Conservation (phyloP, 345 rosid species). For the Laguncularia racemosa region DNA sequence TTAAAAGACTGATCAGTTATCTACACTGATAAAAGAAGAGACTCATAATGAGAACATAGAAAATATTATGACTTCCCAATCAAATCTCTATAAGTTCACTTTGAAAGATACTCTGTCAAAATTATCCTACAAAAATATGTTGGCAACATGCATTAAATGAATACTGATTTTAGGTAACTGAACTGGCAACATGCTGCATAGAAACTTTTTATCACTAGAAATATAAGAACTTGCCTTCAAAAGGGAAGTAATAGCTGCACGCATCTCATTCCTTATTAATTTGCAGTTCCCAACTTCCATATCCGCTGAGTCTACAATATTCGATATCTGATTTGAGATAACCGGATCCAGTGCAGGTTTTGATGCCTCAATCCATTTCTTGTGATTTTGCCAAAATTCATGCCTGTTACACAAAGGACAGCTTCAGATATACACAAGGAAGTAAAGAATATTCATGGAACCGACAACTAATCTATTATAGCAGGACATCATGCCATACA, state of each 20-base stretch:
- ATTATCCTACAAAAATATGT: background rate
- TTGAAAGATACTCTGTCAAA: too few relatives aligned
- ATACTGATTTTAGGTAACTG: background rate
- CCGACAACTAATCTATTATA: too few relatives aligned
- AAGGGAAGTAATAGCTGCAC: constrained; percentile 62
- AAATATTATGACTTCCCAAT: too few relatives aligned
- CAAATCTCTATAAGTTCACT: too few relatives aligned
- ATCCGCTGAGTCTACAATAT: constrained; percentile 29
- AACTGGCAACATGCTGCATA: background rate
- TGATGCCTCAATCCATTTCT: constrained; percentile 60
- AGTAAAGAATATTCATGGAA: background rate
- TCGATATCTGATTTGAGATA: constrained; percentile 39
- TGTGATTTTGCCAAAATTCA: constrained; percentile 62
- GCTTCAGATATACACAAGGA: background rate
- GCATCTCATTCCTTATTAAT: constrained; percentile 62
- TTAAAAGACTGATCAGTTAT: too few relatives aligned
- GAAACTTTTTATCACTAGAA: background rate
- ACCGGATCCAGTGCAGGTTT: constrained; percentile 66
- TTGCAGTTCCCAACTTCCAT: constrained; percentile 58
- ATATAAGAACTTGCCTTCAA: constrained; percentile 52
- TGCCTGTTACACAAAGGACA: constrained; percentile 38
- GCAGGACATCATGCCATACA: too few relatives aligned
- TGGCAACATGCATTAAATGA: background rate
- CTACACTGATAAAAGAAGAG: too few relatives aligned
- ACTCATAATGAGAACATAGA: too few relatives aligned